Conservation (phyloP, 768 basidiomycete species). For the Hygrocybe punicea region DNA sequence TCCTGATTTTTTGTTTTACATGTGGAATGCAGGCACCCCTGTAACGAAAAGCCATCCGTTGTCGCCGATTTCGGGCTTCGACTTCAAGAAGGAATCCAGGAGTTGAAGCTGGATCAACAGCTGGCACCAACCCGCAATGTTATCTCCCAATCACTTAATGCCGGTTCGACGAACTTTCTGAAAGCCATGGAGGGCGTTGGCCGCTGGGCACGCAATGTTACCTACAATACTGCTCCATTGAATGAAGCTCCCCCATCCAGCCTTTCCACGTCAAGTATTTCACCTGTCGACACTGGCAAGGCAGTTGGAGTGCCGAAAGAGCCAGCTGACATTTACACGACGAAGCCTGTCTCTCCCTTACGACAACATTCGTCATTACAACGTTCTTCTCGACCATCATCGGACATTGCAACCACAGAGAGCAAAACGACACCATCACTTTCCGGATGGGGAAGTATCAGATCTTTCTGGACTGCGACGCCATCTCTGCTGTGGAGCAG, state of each 20-base stretch:
- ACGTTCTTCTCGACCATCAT: too few species aligned
- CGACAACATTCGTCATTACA: too few species aligned
- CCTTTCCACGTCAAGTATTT: background rate
- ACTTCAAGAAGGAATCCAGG: constrained; percentile 90
- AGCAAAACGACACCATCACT: too few species aligned
- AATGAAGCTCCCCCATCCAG: constrained; percentile 22
- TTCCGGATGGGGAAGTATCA: too few species aligned
- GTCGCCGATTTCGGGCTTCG: constrained; percentile 90
- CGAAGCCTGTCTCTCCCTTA: too few species aligned
- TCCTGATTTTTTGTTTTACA: background rate
- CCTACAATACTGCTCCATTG: constrained; percentile 10
- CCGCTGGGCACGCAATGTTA: constrained; percentile 49
- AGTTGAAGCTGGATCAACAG: constrained; percentile 88
- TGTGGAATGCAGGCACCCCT: constrained; percentile 68
- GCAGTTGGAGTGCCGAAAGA: too few species aligned
- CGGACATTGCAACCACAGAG: too few species aligned
- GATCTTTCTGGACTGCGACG: too few species aligned
- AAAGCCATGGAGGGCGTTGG: constrained; percentile 90
- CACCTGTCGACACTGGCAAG: background rate
- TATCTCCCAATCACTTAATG: constrained; percentile 68
- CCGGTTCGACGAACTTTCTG: constrained; percentile 76
- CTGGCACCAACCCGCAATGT: constrained; percentile 90
- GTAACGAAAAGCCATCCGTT: constrained; percentile 83
- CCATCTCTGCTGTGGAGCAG: too few species aligned
- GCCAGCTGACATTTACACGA: too few species aligned